Base-by-base conservation (phyloP, 805 yeast species). In the Ogataea allantospora region DNA sequence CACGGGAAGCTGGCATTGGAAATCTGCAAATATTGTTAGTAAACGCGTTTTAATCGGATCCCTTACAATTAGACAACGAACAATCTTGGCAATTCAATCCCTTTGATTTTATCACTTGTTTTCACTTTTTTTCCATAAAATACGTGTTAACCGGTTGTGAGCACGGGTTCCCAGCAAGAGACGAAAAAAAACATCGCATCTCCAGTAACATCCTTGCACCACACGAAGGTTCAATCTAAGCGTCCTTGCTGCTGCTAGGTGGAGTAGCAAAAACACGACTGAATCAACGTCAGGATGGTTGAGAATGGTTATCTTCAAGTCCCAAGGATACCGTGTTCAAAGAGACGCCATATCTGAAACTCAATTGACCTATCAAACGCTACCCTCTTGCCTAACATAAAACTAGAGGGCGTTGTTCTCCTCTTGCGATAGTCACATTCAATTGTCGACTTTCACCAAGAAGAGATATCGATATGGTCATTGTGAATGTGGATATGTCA, bases 1-100 rank as follows among this genome's bases (percentile, higher is more conserved):
- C 98, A 77, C 97, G 95, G 62, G 91, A 77, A 67, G 77, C 73
- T 57, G 89, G 75, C 88, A 82, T 80, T 60, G 55, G 45, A 35
- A 24, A 31, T 33, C 38, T 42, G 21, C 17, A 15, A 7, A 17
- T 10, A 7, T 7, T 24, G 46, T 38, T 42, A 38, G 46, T 38
- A 25, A 27, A 23, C 28, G 17, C 20, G 30, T 8, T 17, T 35
- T 23, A 23, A 25, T 16, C 10, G n/a, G 24, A 11, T 18, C 10
- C 33, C 26, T 14, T 19, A 20, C 32, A 35, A 24, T 25, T 13
- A 11, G 15, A 22, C 16, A 17, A 31, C 27, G 23, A 30, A 12
- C 26, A 18, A 30, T 29, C 24, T 36, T 9, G 17, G 15, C 30
- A 36, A 30, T 26, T 14, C 25, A 24, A 36, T 30, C 35, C 30